Conservation (phyloP, 2,329 filamentous ascomycete genomes). For the Alternaria panax region DNA sequence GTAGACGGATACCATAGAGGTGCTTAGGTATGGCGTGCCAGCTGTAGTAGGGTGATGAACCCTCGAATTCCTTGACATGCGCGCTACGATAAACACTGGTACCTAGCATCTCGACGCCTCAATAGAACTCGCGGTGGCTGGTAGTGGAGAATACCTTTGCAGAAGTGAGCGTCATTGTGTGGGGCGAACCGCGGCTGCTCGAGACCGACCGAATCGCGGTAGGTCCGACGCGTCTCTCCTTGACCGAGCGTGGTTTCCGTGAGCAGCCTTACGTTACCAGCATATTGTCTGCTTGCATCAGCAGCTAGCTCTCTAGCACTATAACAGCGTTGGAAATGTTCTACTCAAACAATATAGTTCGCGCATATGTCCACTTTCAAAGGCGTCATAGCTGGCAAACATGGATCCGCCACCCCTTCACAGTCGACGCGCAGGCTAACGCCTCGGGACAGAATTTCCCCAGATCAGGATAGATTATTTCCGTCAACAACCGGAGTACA, state of each 20-base stretch:
- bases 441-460: conserved; percentile 69
- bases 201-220: background rate
- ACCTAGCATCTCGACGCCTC: background rate
- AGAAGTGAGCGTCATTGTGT: background rate
- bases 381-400: conserved; percentile 37
- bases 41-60: background rate
- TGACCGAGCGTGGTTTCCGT: background rate
- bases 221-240: conserved; percentile 1
- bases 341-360: background rate
- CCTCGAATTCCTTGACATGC: background rate
- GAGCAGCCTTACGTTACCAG: background rate
- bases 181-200: background rate
- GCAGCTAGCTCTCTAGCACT: background rate
- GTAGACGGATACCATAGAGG: conserved; percentile 1
- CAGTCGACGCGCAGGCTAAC: background rate
- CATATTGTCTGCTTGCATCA: background rate
- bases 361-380: conserved; percentile 46
- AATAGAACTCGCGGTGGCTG: background rate
- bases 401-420: conserved; percentile 10
- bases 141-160: background rate
- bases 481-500: conserved; percentile 61
- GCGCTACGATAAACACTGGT: background rate
- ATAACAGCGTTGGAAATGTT: conserved; percentile 6
- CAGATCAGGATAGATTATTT: conserved; percentile 87
- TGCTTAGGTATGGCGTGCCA: background rate